Evolutionary conservation across 768 basidiomycete genomes (phyloP).

Genomic region (Naganishia antarctica): DNA sequence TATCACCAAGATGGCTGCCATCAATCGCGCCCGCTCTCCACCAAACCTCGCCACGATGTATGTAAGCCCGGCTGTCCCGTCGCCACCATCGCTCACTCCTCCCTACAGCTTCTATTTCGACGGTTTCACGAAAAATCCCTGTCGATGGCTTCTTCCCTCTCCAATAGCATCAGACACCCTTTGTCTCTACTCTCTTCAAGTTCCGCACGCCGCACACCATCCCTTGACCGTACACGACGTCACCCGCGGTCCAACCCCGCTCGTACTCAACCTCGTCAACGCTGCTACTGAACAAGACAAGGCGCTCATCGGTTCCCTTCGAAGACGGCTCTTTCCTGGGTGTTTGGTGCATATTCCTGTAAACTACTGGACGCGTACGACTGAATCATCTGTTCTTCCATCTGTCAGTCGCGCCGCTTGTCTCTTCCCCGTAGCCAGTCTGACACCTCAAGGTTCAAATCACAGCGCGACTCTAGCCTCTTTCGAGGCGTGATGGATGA

Average conservation of each 20-base stretch:
- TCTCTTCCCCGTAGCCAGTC: too few species aligned
- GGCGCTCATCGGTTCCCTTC: background rate
- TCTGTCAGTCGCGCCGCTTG: too few species aligned
- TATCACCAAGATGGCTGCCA: too few species aligned
- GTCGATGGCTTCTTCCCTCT: background rate
- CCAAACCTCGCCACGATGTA: too few species aligned
- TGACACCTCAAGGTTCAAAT: background rate
- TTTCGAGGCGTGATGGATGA: conserved; percentile 9
- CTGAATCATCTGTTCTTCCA: background rate
- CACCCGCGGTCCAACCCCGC: background rate
- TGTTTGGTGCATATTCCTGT: conserved; percentile 5
- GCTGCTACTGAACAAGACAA: background rate
- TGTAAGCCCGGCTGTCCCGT: too few species aligned
- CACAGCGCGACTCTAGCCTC: background rate
- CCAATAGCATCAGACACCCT: background rate
- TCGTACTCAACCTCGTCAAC: conserved; percentile 8
- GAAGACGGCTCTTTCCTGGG: background rate
- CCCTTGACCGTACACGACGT: background rate
- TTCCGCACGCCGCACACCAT: background rate
- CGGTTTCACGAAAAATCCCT: background rate
- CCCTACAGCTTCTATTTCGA: conserved; percentile 12
- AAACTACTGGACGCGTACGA: background rate
- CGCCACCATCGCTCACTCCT: too few species aligned
- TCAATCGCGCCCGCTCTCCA: too few species aligned
- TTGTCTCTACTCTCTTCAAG: background rate